phyloP scores from a whole-genome alignment of 2,329 filamentous ascomycete species.

The Albophoma yamanashiensis region DNA sequence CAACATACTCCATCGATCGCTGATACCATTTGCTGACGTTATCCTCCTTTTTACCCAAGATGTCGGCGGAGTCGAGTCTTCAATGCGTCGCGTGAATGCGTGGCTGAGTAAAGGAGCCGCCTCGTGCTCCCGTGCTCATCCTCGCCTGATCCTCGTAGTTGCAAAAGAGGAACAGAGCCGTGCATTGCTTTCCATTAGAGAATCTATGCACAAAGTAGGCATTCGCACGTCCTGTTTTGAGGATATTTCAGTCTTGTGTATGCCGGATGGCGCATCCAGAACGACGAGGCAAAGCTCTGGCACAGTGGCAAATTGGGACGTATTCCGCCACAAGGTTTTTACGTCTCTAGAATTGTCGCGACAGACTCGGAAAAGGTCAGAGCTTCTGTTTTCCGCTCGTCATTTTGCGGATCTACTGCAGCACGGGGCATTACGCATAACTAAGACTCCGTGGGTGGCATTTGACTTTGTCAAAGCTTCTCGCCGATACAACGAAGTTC shows the following conservation, averaged over 20 bases:
- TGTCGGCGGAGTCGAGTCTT: background rate
- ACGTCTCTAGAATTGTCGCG: background rate
- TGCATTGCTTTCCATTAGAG: background rate
- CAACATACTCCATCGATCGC: background rate
- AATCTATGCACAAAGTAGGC: background rate
- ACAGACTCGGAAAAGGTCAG: background rate
- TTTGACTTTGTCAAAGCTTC: background rate
- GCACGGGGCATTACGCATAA: background rate
- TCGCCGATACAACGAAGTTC: background rate
- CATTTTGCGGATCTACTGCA: background rate
- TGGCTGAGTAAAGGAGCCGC: background rate
- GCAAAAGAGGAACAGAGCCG: background rate
- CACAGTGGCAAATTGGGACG: background rate
- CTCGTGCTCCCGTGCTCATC: background rate
- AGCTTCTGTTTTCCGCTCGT: background rate
- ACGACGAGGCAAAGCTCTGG: background rate
- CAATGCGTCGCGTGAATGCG: background rate
- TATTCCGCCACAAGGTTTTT: background rate
- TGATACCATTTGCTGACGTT: background rate
- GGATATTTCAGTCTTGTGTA: background rate
- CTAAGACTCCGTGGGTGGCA: background rate
- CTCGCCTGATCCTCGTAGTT: background rate
- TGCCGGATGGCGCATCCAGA: background rate
- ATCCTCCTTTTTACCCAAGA: background rate
- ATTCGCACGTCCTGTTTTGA: too few species aligned